These are phyloP conservation scores for Zhuliangozyma blackwelliae DNA, from an alignment of 1,139 yeast genomes.

Conservation along the genomic window DNA sequence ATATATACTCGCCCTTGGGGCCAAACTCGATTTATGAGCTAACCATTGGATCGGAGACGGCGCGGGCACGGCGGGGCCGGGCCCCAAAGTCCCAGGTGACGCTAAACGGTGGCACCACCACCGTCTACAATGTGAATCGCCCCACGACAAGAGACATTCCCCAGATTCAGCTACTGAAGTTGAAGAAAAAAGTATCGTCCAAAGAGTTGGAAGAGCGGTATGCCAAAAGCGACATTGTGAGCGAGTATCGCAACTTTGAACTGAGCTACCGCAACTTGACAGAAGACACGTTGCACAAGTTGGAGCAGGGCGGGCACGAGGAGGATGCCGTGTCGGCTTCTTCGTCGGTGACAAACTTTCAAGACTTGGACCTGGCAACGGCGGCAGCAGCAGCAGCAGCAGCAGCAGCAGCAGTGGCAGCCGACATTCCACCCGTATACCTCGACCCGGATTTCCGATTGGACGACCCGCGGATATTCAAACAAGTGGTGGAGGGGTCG, in stretches of 20 bases:
- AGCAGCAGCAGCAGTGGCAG: background rate
- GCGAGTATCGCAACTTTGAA: conserved; percentile 55
- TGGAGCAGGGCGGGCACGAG: conserved; percentile 13
- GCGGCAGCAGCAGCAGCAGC: conserved; percentile 3
- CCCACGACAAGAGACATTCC: conserved; percentile 88
- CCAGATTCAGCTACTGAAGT: conserved; percentile 63
- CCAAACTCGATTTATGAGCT: conserved; percentile 76
- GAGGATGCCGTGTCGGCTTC: conserved; percentile 10
- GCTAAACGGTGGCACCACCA: conserved; percentile 39
- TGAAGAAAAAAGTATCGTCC: conserved; percentile 46
- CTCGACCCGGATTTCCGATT: conserved; percentile 67
- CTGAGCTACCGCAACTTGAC: conserved; percentile 46
- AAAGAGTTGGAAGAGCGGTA: conserved; percentile 45
- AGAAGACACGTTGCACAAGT: conserved; percentile 43
- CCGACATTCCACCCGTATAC: conserved; percentile 62
- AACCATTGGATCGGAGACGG: conserved; percentile 55
- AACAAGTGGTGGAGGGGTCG: conserved; percentile 60
- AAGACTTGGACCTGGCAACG: conserved; percentile 1
- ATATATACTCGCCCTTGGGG: conserved; percentile 58
- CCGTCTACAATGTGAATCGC: conserved; percentile 45
- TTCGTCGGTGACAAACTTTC: conserved; percentile 11
- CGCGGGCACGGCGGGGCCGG: conserved; percentile 31
- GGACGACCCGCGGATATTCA: conserved; percentile 85
- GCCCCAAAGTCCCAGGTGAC: conserved; percentile 32
- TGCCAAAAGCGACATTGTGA: conserved; percentile 34